Base-by-base conservation (phyloP, 768 basidiomycete genomes). In the Udeniomyces megalosporus region DNA sequence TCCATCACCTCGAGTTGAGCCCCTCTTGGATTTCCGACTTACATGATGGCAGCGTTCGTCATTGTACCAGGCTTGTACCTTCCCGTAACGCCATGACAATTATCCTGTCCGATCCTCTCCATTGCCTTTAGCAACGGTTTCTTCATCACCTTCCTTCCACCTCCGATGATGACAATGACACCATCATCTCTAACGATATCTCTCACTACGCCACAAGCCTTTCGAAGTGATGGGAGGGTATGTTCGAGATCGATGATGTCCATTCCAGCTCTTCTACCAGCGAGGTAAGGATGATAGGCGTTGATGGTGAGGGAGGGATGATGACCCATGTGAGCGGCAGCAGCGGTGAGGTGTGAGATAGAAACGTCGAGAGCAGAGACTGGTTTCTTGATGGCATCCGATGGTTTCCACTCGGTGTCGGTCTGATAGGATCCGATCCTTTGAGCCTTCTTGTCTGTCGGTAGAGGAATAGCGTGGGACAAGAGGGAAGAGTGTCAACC, bases 191-290 rank as follows among this genome's bases (percentile, higher is more conserved):
- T 80, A 17, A 88, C 84, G 49, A 96, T 77, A 38, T 84, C 84
- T 54, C 87, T 84, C 42, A 88, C 84, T 58, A 99, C 79, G 69
- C 84, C 84, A 46, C 89, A 86, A 8, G 93, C 90, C 58, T 91
- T 85, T 20, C 91, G 84, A 26, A 99, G 79, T 65, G 90, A 82
- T 5, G 92, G 89, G 4, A 97, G 77, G 0, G 95, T 95, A 68
- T 86, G 85, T 72, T 97, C 91, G 31, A 97, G 80, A 75, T 97
- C 89, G 72, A 97, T 96, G 73, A 96, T 79, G 52, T 88, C 88
- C 68, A 96, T 80, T 15, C 85, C 88, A 48, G 88, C 81, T 60
- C 95, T 87, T 17, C 82, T 81, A 65, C 92, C 95, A 71, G 95
- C 96, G 38, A 92, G 84, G 72, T 91, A 93, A 32, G 92, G 87